Evolutionary conservation across 2,329 filamentous ascomycete genomes (phyloP).

Genomic region (Pyrenophora teres): DNA sequence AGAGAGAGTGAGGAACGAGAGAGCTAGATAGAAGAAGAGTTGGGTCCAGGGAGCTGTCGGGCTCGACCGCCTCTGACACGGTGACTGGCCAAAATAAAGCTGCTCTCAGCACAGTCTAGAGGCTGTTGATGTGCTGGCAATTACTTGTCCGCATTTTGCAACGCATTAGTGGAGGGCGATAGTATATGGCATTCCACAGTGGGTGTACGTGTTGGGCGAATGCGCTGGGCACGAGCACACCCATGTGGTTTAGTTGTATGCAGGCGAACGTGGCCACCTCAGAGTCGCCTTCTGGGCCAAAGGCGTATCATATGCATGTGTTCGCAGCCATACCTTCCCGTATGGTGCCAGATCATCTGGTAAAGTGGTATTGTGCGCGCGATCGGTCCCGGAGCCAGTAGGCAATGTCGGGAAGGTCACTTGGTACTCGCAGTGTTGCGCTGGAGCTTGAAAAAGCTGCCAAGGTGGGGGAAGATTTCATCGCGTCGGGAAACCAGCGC

Average conservation of each 20-base stretch:
- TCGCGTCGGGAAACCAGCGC: conserved; percentile 12
- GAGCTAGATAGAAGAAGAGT: conserved; percentile 31
- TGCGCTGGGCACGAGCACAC: conserved; percentile 45
- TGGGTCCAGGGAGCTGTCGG: conserved; percentile 30
- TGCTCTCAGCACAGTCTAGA: conserved; percentile 34
- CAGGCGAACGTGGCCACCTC: conserved; percentile 46
- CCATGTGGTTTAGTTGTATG: conserved; percentile 44
- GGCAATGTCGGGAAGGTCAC: conserved; percentile 20
- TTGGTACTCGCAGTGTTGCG: conserved; percentile 20
- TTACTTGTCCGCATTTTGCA: conserved; percentile 42
- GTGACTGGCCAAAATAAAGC: conserved; percentile 37
- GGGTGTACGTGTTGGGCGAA: conserved; percentile 47
- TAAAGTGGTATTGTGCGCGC: conserved; percentile 33
- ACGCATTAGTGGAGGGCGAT: conserved; percentile 45
- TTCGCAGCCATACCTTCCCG: conserved; percentile 40
- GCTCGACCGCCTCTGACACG: conserved; percentile 22
- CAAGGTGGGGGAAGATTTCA: conserved; percentile 28
- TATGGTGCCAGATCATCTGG: conserved; percentile 48
- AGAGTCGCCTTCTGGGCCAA: conserved; percentile 42
- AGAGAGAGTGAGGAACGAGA: conserved; percentile 30
- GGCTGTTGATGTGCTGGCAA: conserved; percentile 50
- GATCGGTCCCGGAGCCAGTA: conserved; percentile 41
- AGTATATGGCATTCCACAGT: conserved; percentile 40
- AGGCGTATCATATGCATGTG: conserved; percentile 35
- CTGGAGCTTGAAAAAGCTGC: conserved; percentile 3